Percentiles rank a stretch among this genome's conserved stretches.
These are phyloP conservation scores for Hanseniaspora meyeri DNA, from an alignment of 805 yeast genomes.

Conservation along the genomic window DNA sequence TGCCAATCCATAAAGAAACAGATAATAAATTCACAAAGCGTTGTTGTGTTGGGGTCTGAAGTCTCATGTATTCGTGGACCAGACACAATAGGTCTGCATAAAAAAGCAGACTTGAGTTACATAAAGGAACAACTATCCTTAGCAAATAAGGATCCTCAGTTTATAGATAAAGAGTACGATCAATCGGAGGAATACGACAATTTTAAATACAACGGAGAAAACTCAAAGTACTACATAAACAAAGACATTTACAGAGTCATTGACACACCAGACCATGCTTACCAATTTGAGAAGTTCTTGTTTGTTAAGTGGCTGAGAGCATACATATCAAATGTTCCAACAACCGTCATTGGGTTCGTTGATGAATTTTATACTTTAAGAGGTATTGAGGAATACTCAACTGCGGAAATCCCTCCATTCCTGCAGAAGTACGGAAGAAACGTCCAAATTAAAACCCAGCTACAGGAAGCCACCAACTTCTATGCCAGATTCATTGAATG, in stretches of 20 bases:
- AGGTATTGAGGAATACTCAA: slow-evolving; percentile 60
- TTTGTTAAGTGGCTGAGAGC: slow-evolving; percentile 88
- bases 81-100: background rate
- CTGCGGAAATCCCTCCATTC: slow-evolving; percentile 62
- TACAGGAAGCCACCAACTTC: slow-evolving; percentile 71
- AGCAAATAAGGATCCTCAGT: background rate
- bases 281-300: slow-evolving; percentile 61
- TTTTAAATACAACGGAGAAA: slow-evolving; percentile 18
- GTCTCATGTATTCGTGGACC: slow-evolving; percentile 5
- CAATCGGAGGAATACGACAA: background rate
- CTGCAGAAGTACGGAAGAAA: slow-evolving; percentile 34
- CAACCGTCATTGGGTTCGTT: slow-evolving; percentile 73
- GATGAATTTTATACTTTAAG: slow-evolving; percentile 55
- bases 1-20: slow-evolving; percentile 1
- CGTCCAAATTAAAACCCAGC: slow-evolving; percentile 22
- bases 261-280: slow-evolving; percentile 43
- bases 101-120: background rate
- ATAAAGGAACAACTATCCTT: background rate
- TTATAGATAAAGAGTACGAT: background rate
- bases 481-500: slow-evolving; percentile 76
- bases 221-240: slow-evolving; percentile 68
- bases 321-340: slow-evolving; percentile 73
- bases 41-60: background rate
- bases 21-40: background rate
- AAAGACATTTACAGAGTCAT: slow-evolving; percentile 60